Conservation (phyloP, 2,329 filamentous ascomycete genomes). For the Zymoseptoria passerinii region DNA sequence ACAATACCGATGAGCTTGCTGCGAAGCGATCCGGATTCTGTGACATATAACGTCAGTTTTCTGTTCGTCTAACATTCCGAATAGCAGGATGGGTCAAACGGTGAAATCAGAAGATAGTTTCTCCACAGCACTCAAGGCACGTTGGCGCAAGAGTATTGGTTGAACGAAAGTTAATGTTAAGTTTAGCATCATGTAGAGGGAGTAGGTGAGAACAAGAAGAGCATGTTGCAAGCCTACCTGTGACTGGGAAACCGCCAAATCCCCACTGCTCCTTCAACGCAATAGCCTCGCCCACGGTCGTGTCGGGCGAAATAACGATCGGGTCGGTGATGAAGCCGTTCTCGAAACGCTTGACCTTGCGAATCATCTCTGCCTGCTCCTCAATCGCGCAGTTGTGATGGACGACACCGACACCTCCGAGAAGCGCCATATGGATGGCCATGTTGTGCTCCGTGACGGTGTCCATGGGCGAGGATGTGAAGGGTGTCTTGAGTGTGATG, state of each 20-base stretch:
- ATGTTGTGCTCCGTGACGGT: slow-evolving; percentile 99
- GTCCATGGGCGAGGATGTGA: slow-evolving; percentile 98
- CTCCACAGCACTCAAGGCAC: slow-evolving; percentile 29
- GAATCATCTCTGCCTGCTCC: slow-evolving; percentile 95
- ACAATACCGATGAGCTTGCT: slow-evolving; percentile 97
- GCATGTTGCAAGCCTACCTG: slow-evolving; percentile 59
- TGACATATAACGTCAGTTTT: slow-evolving; percentile 9
- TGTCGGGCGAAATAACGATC: slow-evolving; percentile 77
- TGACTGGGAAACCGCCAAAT: slow-evolving; percentile 96
- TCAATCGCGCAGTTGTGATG: slow-evolving; percentile 99
- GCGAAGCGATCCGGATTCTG: slow-evolving; percentile 84
- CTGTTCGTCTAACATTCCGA: background rate
- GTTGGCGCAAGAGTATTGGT: slow-evolving; percentile 62
- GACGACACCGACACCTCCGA: slow-evolving; percentile 85
- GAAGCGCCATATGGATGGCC: slow-evolving; percentile 93
- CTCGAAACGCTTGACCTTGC: slow-evolving; percentile 98
- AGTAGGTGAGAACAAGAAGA: slow-evolving; percentile 13
- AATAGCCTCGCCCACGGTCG: slow-evolving; percentile 84
- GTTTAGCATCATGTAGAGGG: slow-evolving; percentile 62
- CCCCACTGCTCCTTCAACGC: slow-evolving; percentile 96
- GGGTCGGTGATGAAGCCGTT: slow-evolving; percentile 98
- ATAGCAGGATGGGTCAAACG: background rate
- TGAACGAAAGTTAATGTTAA: slow-evolving; percentile 99
- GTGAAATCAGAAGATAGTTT: slow-evolving; percentile 24
- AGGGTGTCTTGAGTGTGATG: slow-evolving; percentile 91